Conservation (phyloP, 257 asterid species). For the Solanum clarkiae region DNA sequence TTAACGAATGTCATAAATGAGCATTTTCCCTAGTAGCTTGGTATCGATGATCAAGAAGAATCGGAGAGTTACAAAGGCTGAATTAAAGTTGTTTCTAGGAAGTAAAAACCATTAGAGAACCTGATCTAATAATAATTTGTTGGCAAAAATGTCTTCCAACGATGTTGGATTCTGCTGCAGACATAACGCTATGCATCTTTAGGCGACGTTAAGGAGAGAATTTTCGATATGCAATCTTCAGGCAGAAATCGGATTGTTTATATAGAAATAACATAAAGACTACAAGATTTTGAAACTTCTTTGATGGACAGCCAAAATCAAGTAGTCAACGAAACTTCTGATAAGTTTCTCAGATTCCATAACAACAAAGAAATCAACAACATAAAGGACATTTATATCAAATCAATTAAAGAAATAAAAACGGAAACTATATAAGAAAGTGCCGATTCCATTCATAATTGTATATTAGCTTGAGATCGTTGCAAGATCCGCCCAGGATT, state of each 20-base stretch:
- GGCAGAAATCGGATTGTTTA: background rate
- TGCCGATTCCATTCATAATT: too few relatives aligned
- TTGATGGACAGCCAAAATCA: background rate
- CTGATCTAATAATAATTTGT: background rate
- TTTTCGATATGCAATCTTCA: constrained; percentile 33
- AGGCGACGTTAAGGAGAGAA: constrained; percentile 27
- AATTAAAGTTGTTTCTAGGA: constrained; percentile 2
- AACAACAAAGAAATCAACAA: background rate
- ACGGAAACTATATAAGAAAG: too few relatives aligned
- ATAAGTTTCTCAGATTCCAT: background rate
- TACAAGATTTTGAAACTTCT: background rate
- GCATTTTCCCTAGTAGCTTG: too few relatives aligned
- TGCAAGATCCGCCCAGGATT: too few relatives aligned
- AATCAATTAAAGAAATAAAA: too few relatives aligned
- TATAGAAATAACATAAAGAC: background rate
- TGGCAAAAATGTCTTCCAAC: constrained; percentile 15
- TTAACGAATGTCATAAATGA: too few relatives aligned
- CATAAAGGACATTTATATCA: too few relatives aligned
- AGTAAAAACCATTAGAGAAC: background rate
- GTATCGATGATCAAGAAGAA: background rate
- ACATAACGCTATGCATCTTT: constrained; percentile 28
- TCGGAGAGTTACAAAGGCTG: background rate
- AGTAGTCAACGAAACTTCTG: background rate
- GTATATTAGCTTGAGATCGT: too few relatives aligned
- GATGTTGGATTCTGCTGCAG: constrained; percentile 17